Evolutionary conservation across 768 basidiomycete genomes (phyloP), one percentile per base, ranked within the genome.

Genomic region (Tricholoma saponaceum): DNA sequence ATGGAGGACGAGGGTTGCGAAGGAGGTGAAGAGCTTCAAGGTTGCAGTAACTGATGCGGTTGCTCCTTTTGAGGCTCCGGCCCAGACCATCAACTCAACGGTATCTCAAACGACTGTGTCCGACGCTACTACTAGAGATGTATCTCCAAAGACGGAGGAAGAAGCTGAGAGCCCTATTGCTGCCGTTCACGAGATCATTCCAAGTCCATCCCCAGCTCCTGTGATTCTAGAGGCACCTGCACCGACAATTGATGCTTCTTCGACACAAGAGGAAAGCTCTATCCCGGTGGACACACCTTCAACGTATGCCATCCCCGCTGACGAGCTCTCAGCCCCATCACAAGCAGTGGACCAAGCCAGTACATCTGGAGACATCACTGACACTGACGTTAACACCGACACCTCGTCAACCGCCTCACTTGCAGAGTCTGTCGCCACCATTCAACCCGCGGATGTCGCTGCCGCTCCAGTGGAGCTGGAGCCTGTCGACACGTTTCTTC

Each of bases 1-100:
- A 35, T 76, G 72, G 67, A 74, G 70, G 58, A 62, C 64, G 23
- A 65, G 58, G 47, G 54, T 64, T 20, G 63, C 67, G 1, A 67
- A 66, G 60, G 66, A 67, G 54, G 43, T 55, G 43, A 66, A 69
- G 54, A 60, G 57, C 52, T 53, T 49, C 32, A 33, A 56, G 54
- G 30, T 53, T 26, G 26, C 57, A 18, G 53, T 62, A n/a, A 44
- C 52, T 25, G 33, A 35, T 26, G 58, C 58, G 54, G 51, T 51
- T 22, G 6, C 58, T 6, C 13, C 56, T 18, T 35, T 56, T 39
- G 43, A 33, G 8, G 52, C 52, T 30, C 18, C 46, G 5, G 43
- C 43, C 33, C 49, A 35, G 4, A 26, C 22, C 22, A 54, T 22
- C 54, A 30, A 16, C 3, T 22, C 25, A n/a, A 16, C 35, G 35